A percentile compares a stretch with the other conserved stretches of the same genome.
Conservation (phyloP, 495 filamentous ascomycete genomes). For the Melanomma pulvis-pyrius region DNA sequence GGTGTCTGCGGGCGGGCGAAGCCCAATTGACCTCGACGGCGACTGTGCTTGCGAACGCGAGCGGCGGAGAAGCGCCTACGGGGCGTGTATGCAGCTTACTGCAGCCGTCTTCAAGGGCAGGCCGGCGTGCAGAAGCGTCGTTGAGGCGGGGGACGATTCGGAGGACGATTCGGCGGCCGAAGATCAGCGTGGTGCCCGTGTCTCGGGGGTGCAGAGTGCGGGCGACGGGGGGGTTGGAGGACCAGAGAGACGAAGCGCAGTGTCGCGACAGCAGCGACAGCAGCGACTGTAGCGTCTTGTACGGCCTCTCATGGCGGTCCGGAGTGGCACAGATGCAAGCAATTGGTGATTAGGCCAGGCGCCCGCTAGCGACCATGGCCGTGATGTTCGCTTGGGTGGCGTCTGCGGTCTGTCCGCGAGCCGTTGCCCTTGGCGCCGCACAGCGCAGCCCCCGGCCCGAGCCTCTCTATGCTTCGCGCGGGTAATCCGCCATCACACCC, state of each 20-base stretch:
- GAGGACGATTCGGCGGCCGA: not conserved
- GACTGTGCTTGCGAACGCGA: not conserved
- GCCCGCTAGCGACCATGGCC: not conserved
- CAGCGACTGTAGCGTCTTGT: not conserved
- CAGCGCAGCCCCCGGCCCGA: too few species aligned
- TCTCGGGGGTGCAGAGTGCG: not conserved
- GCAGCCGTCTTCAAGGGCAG: not conserved
- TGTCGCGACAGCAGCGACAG: not conserved
- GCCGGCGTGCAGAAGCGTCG: not conserved
- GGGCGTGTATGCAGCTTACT: slow-evolving; percentile 8
- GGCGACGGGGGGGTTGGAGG: not conserved
- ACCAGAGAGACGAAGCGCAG: not conserved
- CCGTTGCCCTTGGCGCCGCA: not conserved
- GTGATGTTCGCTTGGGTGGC: not conserved
- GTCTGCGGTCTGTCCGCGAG: not conserved
- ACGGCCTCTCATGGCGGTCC: slow-evolving; percentile 1
- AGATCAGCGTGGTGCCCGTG: not conserved
- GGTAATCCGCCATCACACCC: too few species aligned
- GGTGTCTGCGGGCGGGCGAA: not conserved
- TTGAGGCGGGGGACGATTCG: not conserved
- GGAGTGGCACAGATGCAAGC: not conserved
- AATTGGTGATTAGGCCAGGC: not conserved
- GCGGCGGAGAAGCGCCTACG: slow-evolving; percentile 2
- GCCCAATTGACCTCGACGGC: not conserved
- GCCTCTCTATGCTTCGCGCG: too few species aligned